phyloP scores from a whole-genome alignment of 148 eudicot genomes.

The Amaranthus palmeri region DNA sequence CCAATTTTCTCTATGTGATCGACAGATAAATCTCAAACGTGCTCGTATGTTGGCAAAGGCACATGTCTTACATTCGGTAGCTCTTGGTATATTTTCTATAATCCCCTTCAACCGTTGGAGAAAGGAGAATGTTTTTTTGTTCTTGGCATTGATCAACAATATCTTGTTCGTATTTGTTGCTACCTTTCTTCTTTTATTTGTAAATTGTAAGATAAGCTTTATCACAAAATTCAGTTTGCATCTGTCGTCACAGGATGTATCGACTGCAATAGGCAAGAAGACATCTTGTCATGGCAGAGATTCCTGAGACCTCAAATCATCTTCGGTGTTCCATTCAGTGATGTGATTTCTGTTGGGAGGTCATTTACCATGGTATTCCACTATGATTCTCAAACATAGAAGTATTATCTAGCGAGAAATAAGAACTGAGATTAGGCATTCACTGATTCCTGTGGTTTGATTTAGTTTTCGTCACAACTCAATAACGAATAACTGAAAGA shows the following conservation, averaged over 20 bases:
- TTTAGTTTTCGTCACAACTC: constrained; percentile 1
- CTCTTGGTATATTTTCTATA: constrained; percentile 44
- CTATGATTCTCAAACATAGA: not conserved
- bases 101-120: not conserved
- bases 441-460: not conserved
- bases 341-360: constrained; percentile 51
- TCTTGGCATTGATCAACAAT: not conserved
- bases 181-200: not conserved
- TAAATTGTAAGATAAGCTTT: no score
- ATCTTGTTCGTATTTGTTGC: not conserved
- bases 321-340: constrained; percentile 73
- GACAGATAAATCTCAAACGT: constrained; percentile 89
- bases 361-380: constrained; percentile 50
- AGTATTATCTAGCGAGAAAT: not conserved
- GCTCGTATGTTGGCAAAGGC: constrained; percentile 78
- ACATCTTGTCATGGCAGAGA: constrained; percentile 67
- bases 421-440: not conserved
- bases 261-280: constrained; percentile 78
- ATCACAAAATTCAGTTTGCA: not conserved
- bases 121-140: not conserved
- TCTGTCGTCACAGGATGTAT: constrained; percentile 44
- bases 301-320: constrained; percentile 68
- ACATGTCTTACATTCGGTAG: constrained; percentile 50
- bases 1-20: not conserved
- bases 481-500: not conserved